Evolutionary conservation across 1,284 basidiomycete genomes (phyloP), one percentile per base, ranked within the genome.

Genomic region (Ustilago loliicola): DNA sequence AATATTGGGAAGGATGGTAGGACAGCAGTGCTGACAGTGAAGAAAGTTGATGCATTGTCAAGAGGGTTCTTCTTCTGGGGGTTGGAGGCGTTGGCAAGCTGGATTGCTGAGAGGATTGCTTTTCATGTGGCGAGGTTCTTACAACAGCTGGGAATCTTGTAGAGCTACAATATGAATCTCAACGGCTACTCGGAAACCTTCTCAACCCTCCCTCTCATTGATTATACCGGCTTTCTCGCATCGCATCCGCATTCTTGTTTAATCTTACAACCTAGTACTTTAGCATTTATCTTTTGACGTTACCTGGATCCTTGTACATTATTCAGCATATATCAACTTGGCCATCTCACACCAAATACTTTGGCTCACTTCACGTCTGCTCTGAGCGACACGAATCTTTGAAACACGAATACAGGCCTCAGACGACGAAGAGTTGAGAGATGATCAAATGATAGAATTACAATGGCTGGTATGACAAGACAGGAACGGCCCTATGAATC

Each of bases 1-100:
- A 83, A 84, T 36, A 86, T 86, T 45, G 66, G 69, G 1, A 79
- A 82, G 50, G 85, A 86, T 55, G 84, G 85, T 23, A 66, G 80
- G 29, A 82, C 82, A 11, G 83, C 83, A 8, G 72, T 86, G 1
- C 59, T 86, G 47, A 83, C 80, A 8, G 84, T 86, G 40, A 71
- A 86, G 62, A 70, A 69, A 40, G 74, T 77, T 9, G 66, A 72
- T 25, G 61, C 57, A 15, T 48, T 72, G 19, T 58, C 53, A 6
- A 52, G 47, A 23, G 69, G 74, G 1, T 77, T 77, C 62, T 60
- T 72, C 66, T 71, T 72, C 32, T 77, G 74, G 74, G 64, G 69
- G 1, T 10, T 77, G 17, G 64, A 77, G 30, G 69, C 65, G 13
- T 21, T 77, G 13, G 60, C 52, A 23, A 72, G 51, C 29, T 77